Base-by-base conservation (phyloP, 2,329 filamentous ascomycete species). In the Rosellinia necatrix region DNA sequence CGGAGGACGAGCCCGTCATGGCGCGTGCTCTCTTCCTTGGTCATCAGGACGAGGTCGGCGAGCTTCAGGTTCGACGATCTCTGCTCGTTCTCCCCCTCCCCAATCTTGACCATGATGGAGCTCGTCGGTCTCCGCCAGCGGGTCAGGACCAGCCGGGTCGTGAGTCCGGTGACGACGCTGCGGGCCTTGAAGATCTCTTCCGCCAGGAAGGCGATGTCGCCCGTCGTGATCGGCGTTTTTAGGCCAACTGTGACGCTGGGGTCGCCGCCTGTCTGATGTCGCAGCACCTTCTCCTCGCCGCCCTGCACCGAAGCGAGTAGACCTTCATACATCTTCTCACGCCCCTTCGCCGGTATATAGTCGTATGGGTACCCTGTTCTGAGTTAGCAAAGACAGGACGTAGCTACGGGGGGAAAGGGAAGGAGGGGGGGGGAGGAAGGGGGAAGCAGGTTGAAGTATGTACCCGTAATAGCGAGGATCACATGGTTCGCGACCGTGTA, bases 401-500 rank as follows among this genome's bases (percentile, higher is more conserved):
- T n/a, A n/a, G n/a, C n/a, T n/a, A n/a, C n/a, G n/a, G n/a, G n/a
- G n/a, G n/a, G n/a, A n/a, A n/a, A n/a, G n/a, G n/a, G 37, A 35
- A 25, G 22, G 27, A 15, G 1, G 3, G n/a, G n/a, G 37, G 37
- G 27, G 22, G 27, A 15, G 1, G 3, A 17, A 21, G 2, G 27
- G 40, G 17, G 7, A 24, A 3, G 27, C 6, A 35, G 7, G 52
- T 25, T 25, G 0, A 21, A 66, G 30, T 66, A 21, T 66, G 30
- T 66, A 78, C 77, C 77, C 5, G 82, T 78, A 42, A 97, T 83
- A 55, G 86, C 84, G 53, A 96, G 81, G 62, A 99, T 93, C 57
- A 97, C 86, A 70, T 97, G 91, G 73, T 97, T 99, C 3, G 94
- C 94, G 7, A 90, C 85, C 0, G 89, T 90, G 53, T 97, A 89